A percentile compares a stretch with the other conserved stretches of the same genome.
Conservation (phyloP, 1,139 yeast species). For the Yueomyces sp. region DNA sequence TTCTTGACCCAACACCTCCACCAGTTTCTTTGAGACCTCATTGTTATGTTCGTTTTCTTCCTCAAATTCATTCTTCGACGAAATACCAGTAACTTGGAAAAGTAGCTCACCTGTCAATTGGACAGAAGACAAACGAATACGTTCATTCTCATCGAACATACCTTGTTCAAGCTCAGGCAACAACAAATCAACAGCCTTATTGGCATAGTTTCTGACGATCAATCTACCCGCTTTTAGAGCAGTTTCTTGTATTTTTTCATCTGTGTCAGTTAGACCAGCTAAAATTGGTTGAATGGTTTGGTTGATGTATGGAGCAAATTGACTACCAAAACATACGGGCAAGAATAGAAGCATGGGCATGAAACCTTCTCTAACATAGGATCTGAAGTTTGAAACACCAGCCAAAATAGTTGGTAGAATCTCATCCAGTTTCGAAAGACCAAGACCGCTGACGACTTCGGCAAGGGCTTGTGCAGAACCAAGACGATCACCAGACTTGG, state of each 20-base stretch:
- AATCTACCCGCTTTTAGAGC: slow-evolving; percentile 89
- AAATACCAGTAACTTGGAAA: slow-evolving; percentile 88
- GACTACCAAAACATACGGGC: slow-evolving; percentile 91
- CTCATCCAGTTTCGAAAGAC: slow-evolving; percentile 77
- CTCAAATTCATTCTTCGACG: slow-evolving; percentile 44
- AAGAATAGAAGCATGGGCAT: slow-evolving; percentile 81
- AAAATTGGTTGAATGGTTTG: slow-evolving; percentile 83
- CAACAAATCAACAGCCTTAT: slow-evolving; percentile 82
- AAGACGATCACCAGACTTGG: slow-evolving; percentile 81
- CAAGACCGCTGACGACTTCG: slow-evolving; percentile 88
- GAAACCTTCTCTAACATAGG: slow-evolving; percentile 80
- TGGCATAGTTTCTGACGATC: slow-evolving; percentile 83
- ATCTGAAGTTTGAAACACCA: slow-evolving; percentile 55
- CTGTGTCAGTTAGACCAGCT: slow-evolving; percentile 80
- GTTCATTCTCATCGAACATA: slow-evolving; percentile 65
- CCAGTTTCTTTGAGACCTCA: slow-evolving; percentile 53
- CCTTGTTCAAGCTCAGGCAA: slow-evolving; percentile 92
- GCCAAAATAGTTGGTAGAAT: slow-evolving; percentile 66
- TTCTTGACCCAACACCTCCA: slow-evolving; percentile 72
- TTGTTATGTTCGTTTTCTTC: slow-evolving; percentile 46
- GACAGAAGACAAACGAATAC: slow-evolving; percentile 87
- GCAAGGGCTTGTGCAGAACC: slow-evolving; percentile 97
- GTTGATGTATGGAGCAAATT: slow-evolving; percentile 78
- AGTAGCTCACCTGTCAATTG: slow-evolving; percentile 94
- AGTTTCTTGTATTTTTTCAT: slow-evolving; percentile 78